Evolutionary conservation across 1,284 basidiomycete species (phyloP).

Genomic region (Melampsora americana): DNA sequence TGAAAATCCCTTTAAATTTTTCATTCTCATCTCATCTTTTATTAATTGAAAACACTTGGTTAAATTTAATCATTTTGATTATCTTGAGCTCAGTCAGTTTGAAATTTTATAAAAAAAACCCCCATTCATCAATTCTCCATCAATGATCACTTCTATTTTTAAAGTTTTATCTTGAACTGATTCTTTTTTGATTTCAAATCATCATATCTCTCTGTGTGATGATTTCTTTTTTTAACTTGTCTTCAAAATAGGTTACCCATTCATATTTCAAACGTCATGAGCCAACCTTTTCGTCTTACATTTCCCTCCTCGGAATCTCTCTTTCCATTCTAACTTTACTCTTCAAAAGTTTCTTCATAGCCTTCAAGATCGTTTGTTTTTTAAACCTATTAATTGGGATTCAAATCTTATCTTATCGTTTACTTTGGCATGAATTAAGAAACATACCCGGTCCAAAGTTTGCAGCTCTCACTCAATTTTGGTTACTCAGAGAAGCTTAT

Average conservation of each 20-base stretch:
- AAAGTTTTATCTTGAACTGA: background rate
- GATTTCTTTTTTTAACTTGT: background rate
- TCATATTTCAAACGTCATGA: slow-evolving; percentile 22
- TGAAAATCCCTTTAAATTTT: too few species aligned
- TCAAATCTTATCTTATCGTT: slow-evolving; percentile 23
- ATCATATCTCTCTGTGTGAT: background rate
- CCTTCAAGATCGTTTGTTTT: background rate
- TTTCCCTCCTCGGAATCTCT: background rate
- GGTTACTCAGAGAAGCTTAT: slow-evolving; percentile 39
- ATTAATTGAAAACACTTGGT: background rate
- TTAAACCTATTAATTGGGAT: slow-evolving; percentile 17
- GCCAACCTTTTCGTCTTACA: slow-evolving; percentile 28
- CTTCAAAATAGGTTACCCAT: slow-evolving; percentile 17
- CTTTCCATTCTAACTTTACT: background rate
- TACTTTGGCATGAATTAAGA: slow-evolving; percentile 28
- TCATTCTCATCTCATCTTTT: too few species aligned
- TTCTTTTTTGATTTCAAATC: background rate
- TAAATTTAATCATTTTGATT: background rate
- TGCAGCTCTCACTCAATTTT: slow-evolving; percentile 30
- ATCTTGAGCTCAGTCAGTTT: background rate
- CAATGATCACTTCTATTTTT: background rate
- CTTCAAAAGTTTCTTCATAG: background rate
- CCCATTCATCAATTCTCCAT: background rate
- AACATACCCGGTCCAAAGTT: slow-evolving; percentile 27
- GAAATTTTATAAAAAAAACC: background rate